Base-by-base conservation (phyloP, 805 yeast genomes). In the Ogataea trehaloabstinens region DNA sequence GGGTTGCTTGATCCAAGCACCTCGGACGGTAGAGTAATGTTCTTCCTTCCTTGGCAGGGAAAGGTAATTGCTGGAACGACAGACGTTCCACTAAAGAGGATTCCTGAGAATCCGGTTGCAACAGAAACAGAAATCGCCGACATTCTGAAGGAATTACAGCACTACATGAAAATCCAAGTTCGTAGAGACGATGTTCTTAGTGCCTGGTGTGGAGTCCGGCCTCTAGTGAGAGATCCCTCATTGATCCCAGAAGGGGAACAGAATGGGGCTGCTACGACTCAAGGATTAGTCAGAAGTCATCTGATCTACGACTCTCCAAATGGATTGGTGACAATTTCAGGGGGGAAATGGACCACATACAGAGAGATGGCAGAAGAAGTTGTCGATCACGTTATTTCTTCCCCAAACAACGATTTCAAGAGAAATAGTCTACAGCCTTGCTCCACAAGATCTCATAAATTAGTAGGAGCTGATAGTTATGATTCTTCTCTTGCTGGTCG, bases 301-400 rank as follows among this genome's bases (percentile, higher is more conserved):
- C 71, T 90, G 53, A 74, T 90, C 38, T 75, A 83, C 55, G 72
- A 78, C 21, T 76, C 95, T 24, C 49, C 58, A 11, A 73, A 84
- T 40, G 93, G 91, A 19, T 74, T 90, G 51, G 72, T 90, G 28
- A 90, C 98, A 28, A 85, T 90, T 50, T 82, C 95, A 15, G 98
- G 97, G 56, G 98, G 98, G 63, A 90, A 90, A 69, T 90, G 98
- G 98, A 90, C 98, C 38, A 90, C 98, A 25, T 91, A 90, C 71
- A 78, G 97, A 70, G 95, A 88, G 70, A 90, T 90, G 97, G 96
- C 97, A 17, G 82, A 90, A 68, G 96, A 91, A 68, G 86, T 96
- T 31, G 81, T 90, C 33, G 82, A 86, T 62, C 78, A 78, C 51
- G 79, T 85, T 38, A 71, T 86, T 34, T 70, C 76, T 56, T 65